A percentile compares a stretch with the other conserved stretches of the same genome.
Conservation (phyloP, 192 early-diverging fungal genomes). For the Coemansia sp. region DNA sequence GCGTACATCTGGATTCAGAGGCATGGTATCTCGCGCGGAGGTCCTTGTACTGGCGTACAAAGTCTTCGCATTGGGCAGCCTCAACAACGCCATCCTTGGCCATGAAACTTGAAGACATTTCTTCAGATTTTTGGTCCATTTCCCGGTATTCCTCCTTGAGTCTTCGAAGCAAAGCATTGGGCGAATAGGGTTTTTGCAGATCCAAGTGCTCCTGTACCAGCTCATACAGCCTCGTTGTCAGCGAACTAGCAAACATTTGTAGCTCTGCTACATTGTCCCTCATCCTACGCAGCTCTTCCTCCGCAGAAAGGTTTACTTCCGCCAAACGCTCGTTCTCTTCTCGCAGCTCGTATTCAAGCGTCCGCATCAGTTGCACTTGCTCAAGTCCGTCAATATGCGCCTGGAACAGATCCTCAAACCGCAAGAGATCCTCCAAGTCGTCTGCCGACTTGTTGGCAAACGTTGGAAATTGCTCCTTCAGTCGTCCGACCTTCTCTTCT, state of each 20-base stretch:
- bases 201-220: constrained; percentile 51
- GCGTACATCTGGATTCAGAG: constrained; percentile 16
- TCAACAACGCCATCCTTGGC: constrained; percentile 10
- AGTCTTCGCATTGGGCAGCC: constrained; percentile 40
- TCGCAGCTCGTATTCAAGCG: constrained; percentile 50
- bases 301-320: constrained; percentile 44
- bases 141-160: constrained; percentile 15
- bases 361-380: constrained; percentile 55
- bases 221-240: constrained; percentile 51
- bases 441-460: constrained; percentile 57
- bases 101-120: constrained; percentile 15
- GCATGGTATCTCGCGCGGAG: constrained; percentile 30
- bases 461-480: constrained; percentile 50
- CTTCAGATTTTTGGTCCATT: constrained; percentile 36
- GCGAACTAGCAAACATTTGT: constrained; percentile 52
- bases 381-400: constrained; percentile 55
- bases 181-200: constrained; percentile 51
- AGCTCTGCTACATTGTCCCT: constrained; percentile 49
- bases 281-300: constrained; percentile 45
- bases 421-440: constrained; percentile 51
- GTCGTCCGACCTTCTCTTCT: constrained; percentile 26
- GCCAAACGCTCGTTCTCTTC: constrained; percentile 53
- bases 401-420: constrained; percentile 54
- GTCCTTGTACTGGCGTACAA: constrained; percentile 47
- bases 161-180: constrained; percentile 25